Base-by-base conservation (phyloP, 2,329 filamentous ascomycete species). In the Aspergillus vadensis region DNA sequence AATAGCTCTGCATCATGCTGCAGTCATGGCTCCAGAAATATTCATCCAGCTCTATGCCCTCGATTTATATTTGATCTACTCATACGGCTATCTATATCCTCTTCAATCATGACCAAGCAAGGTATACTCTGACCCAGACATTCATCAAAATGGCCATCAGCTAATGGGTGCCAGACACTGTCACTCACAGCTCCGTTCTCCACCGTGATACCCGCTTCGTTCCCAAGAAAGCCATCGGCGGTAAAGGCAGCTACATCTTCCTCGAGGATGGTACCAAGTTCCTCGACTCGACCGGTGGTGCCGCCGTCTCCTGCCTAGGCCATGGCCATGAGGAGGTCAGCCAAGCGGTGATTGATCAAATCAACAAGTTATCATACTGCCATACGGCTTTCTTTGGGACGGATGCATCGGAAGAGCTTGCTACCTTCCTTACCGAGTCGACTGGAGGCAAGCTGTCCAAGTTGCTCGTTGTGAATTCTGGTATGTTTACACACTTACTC, bases 281-380 rank as follows among this genome's bases (percentile, higher is more conserved):
- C 47, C 82, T 92, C 14, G 91, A 95, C 72, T 88, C 86, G 1
- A 90, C 88, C 19, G 85, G 88, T 27, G 91, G 91, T 19, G 88
- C 91, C 3, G 89, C 88, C 21, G 90, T 92, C 3, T 82, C 86
- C 9, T 88, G 87, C 69, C 77, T 94, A 9, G 91, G 91, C 6
- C 87, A 91, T 67, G 86, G 85, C 30, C 82, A 88, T 61, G 69
- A 80, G 44, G 80, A 87, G 51, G 85, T 93, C 12, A 79, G 80
- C 12, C 77, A 83, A 2, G 89, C 88, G 0, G 82, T 91, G 43
- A 74, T 78, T 4, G 68, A 80, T 12, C 89, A 92, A 67, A 78
- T 89, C 64, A 79, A 83, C 51, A 75, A 84, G 48, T 77, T 89
- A 0, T 78, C 81, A 0, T 91, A 89, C 55, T 83, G 85, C 30